These are phyloP conservation scores for Centaurea solstitialis DNA, from an alignment of 129 eudicot species.

Conservation along the genomic window DNA sequence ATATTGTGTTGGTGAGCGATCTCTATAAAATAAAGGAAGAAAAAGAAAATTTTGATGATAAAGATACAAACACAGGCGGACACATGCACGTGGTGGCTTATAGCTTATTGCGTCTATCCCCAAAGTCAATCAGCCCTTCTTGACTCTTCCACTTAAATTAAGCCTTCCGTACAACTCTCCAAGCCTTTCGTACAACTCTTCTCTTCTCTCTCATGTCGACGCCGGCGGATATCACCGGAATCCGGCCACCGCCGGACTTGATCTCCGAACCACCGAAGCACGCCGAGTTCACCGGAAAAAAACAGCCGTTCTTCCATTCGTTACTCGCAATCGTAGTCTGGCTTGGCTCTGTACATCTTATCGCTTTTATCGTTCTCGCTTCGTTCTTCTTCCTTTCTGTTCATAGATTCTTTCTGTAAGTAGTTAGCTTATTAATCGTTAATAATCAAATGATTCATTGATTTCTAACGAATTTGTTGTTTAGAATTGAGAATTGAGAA, in stretches of 20 bases:
- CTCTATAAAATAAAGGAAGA: background rate
- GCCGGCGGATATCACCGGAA: conserved; percentile 10
- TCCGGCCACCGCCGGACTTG: conserved; percentile 8
- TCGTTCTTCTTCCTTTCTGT: conserved; percentile 68
- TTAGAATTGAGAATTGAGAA: no score
- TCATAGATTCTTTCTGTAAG: conserved; percentile 49
- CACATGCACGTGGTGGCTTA: background rate
- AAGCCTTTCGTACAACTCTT: conserved; percentile 16
- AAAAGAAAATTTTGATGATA: background rate
- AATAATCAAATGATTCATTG: background rate
- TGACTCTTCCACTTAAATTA: conserved; percentile 20
- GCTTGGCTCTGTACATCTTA: conserved; percentile 74
- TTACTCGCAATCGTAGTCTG: conserved; percentile 49
- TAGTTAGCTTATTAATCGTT: background rate
- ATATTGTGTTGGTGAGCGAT: background rate
- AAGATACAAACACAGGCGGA: background rate
- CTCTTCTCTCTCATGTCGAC: conserved; percentile 18
- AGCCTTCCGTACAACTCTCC: conserved; percentile 6
- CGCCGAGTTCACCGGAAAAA: conserved; percentile 55
- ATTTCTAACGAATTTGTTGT: background rate
- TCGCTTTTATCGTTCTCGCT: conserved; percentile 33
- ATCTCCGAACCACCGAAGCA: conserved; percentile 25
- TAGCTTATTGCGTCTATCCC: no score
- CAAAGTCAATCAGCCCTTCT: conserved; percentile 1
- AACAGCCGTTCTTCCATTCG: conserved; percentile 35